These are phyloP conservation scores for Candida saitoana DNA, from an alignment of 805 yeast species.

Conservation along the genomic window DNA sequence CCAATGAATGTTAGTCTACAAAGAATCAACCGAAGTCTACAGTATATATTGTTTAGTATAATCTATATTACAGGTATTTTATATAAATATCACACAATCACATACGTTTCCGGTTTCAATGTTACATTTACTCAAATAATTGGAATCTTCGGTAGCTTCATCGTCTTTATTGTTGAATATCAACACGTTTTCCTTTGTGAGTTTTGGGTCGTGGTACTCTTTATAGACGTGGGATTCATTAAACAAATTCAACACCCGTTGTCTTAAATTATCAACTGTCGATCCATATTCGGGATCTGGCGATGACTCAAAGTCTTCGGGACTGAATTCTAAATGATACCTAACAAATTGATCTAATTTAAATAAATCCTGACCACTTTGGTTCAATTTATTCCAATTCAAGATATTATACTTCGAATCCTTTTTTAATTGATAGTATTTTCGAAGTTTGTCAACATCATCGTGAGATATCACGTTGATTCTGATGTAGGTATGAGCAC, in stretches of 20 bases:
- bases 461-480: conserved; percentile 36
- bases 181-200: conserved; percentile 18
- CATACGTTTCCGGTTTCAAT: conserved; percentile 43
- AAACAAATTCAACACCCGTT: conserved; percentile 53
- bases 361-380: conserved; percentile 16
- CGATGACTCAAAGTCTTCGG: conserved; percentile 66
- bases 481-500: conserved; percentile 65
- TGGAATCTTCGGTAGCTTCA: conserved; percentile 18
- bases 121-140: conserved; percentile 34
- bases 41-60: not conserved
- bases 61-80: not conserved
- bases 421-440: conserved; percentile 26
- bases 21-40: not conserved
- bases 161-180: conserved; percentile 26
- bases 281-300: conserved; percentile 67
- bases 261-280: conserved; percentile 57
- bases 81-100: conserved; percentile 22
- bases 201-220: conserved; percentile 11
- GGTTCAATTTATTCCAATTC: conserved; percentile 18
- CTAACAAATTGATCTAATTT: conserved; percentile 28
- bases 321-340: conserved; percentile 75
- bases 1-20: conserved; percentile 11
- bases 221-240: conserved; percentile 32
- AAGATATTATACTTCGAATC: conserved; percentile 23
- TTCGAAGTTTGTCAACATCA: conserved; percentile 16